Percentiles rank a stretch among this genome's conserved stretches.
phyloP scores from a whole-genome alignment of 352 stramenopile genomes.

The Labyrinthula sp. region DNA sequence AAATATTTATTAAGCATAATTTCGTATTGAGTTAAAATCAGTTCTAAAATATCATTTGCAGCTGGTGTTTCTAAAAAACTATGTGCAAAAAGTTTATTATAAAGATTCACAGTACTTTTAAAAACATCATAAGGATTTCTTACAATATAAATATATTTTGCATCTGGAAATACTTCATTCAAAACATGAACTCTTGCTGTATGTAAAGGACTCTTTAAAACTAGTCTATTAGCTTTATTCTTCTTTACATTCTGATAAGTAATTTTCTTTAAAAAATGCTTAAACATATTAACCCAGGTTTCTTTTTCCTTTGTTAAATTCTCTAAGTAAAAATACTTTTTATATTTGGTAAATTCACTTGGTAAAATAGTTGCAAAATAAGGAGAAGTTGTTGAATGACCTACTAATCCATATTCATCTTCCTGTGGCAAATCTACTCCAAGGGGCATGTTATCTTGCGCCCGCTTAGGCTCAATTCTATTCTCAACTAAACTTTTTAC shows the following conservation, averaged over 20 bases:
- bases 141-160: slow-evolving; percentile 33
- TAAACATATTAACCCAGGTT: slow-evolving; percentile 22
- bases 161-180: slow-evolving; percentile 31
- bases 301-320: slow-evolving; percentile 25
- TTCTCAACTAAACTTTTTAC: slow-evolving; percentile 37
- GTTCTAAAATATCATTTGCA: slow-evolving; percentile 30
- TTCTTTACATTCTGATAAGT: slow-evolving; percentile 25
- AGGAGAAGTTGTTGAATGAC: slow-evolving; percentile 32
- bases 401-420: slow-evolving; percentile 37
- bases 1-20: slow-evolving; percentile 28
- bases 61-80: slow-evolving; percentile 29
- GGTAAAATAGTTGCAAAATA: slow-evolving; percentile 40
- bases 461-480: slow-evolving; percentile 33
- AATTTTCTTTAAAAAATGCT: slow-evolving; percentile 17
- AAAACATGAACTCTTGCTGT: slow-evolving; percentile 22
- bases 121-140: slow-evolving; percentile 31
- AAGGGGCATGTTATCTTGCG: slow-evolving; percentile 40
- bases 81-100: slow-evolving; percentile 31
- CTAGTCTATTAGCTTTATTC: neutral
- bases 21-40: slow-evolving; percentile 32
- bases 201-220: slow-evolving; percentile 32
- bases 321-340: slow-evolving; percentile 30
- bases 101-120: slow-evolving; percentile 30
- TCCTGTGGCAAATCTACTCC: slow-evolving; percentile 40
- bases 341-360: slow-evolving; percentile 27